Percentiles rank a stretch among this genome's conserved stretches.
Conservation (phyloP, 345 rosid genomes). For the Hibiscus mutabilis region DNA sequence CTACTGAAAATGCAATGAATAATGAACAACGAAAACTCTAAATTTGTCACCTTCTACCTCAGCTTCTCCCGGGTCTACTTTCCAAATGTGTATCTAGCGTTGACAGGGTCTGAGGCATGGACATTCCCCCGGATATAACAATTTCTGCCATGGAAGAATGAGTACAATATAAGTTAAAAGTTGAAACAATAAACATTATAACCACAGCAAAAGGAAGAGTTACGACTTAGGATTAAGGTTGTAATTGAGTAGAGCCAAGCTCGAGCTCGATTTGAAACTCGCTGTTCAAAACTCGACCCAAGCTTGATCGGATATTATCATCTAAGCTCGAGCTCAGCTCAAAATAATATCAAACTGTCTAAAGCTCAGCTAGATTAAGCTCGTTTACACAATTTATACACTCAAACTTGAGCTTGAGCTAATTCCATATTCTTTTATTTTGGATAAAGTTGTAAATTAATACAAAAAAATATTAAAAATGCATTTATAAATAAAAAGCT, state of each 20-base stretch:
- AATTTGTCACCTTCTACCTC: conserved; percentile 30
- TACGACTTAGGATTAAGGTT: neutral
- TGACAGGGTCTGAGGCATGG: conserved; percentile 87
- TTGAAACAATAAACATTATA: neutral
- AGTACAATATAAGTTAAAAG: neutral
- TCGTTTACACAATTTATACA: neutral
- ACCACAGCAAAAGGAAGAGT: neutral
- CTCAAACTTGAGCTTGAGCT: neutral
- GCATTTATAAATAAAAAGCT: neutral
- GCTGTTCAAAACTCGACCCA: neutral
- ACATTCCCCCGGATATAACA: conserved; percentile 96
- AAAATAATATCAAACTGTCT: neutral
- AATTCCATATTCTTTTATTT: neutral
- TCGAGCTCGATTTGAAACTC: neutral
- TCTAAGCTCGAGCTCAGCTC: neutral
- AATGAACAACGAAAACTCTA: conserved; percentile 18
- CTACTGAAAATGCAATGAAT: neutral
- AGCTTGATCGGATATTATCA: neutral
- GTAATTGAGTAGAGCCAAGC: neutral
- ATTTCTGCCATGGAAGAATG: conserved; percentile 57
- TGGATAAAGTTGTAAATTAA: neutral
- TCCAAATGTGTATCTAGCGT: conserved; percentile 52
- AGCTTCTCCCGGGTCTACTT: conserved; percentile 52
- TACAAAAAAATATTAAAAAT: neutral
- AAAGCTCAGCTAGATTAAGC: neutral